phyloP scores from a whole-genome alignment of 2,329 filamentous ascomycete species.

The Thielaviopsis musarum region DNA sequence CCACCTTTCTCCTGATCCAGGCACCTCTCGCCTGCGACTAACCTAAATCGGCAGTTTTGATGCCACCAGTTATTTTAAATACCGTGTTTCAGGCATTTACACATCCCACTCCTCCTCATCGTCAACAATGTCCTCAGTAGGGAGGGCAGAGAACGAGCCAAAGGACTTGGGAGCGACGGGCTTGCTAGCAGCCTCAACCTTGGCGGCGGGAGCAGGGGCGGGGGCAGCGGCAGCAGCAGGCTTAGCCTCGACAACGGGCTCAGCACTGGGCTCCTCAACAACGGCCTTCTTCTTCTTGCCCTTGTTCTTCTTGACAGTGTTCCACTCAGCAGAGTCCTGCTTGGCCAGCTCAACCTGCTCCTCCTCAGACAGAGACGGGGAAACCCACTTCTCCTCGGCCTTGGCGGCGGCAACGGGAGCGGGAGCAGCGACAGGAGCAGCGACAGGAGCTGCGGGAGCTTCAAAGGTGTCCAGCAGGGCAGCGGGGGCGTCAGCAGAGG shows the following conservation, averaged over 20 bases:
- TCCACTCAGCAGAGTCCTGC: conserved; percentile 38
- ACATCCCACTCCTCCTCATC: conserved; percentile 36
- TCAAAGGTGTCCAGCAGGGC: conserved; percentile 37
- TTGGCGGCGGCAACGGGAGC: conserved; percentile 22
- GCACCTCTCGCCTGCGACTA: too few species aligned
- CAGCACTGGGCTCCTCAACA: conserved; percentile 12
- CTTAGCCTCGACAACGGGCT: conserved; percentile 12
- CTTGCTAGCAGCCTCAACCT: conserved; percentile 17
- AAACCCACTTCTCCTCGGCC: conserved; percentile 23
- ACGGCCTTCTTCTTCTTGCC: conserved; percentile 24
- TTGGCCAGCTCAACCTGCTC: conserved; percentile 43
- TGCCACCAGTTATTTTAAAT: not conserved
- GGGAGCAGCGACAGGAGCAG: conserved; percentile 19
- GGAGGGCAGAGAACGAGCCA: conserved; percentile 33
- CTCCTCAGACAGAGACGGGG: conserved; percentile 41
- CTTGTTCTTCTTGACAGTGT: conserved; percentile 31
- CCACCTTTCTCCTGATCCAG: not conserved
- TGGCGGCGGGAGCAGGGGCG: conserved; percentile 15
- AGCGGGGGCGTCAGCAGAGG: conserved; percentile 20
- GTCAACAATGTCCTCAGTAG: conserved; percentile 25
- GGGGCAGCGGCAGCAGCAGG: conserved; percentile 14
- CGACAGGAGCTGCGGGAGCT: conserved; percentile 21
- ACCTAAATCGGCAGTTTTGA: conserved; percentile 3
- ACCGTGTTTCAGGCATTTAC: conserved; percentile 16
- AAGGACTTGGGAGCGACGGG: conserved; percentile 19